phyloP scores from a whole-genome alignment of 108 stramenopile genomes.

The Nitzschia palea region DNA sequence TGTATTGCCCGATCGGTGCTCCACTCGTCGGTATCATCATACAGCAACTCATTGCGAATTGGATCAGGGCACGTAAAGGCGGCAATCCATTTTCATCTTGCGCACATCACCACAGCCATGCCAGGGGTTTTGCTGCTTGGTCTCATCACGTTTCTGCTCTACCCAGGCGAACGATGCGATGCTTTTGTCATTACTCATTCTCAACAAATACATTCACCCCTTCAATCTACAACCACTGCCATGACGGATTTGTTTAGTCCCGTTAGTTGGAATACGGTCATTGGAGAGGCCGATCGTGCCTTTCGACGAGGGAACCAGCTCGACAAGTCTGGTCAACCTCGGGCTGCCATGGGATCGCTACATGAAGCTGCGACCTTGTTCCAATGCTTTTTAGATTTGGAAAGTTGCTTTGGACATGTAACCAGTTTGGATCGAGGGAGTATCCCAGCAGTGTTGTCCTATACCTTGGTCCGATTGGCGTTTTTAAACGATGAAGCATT shows the following conservation, averaged over 20 bases:
- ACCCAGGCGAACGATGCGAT: no score
- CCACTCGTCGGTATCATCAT: no score
- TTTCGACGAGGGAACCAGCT: conserved; percentile 63
- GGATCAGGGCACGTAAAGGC: no score
- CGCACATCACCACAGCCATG: no score
- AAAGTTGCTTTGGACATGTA: conserved; percentile 66
- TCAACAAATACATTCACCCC: no score
- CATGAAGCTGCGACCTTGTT: conserved; percentile 87
- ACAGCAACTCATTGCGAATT: no score
- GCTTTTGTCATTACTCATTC: no score
- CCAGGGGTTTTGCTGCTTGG: no score
- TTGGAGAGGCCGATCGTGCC: conserved; percentile 81
- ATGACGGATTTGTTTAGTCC: conserved; percentile 11
- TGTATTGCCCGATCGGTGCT: no score
- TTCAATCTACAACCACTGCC: neutral
- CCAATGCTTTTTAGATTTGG: conserved; percentile 74
- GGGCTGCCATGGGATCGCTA: conserved; percentile 65
- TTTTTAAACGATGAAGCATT: conserved; percentile 75
- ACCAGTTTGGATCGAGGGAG: conserved; percentile 48
- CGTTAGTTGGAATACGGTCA: conserved; percentile 25
- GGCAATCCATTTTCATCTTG: no score
- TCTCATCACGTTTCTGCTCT: no score
- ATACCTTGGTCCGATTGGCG: conserved; percentile 69
- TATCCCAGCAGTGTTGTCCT: conserved; percentile 56
- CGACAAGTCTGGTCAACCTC: conserved; percentile 69